Conservation (phyloP, 192 early-diverging fungal genomes). For the Coemansia sp. region DNA sequence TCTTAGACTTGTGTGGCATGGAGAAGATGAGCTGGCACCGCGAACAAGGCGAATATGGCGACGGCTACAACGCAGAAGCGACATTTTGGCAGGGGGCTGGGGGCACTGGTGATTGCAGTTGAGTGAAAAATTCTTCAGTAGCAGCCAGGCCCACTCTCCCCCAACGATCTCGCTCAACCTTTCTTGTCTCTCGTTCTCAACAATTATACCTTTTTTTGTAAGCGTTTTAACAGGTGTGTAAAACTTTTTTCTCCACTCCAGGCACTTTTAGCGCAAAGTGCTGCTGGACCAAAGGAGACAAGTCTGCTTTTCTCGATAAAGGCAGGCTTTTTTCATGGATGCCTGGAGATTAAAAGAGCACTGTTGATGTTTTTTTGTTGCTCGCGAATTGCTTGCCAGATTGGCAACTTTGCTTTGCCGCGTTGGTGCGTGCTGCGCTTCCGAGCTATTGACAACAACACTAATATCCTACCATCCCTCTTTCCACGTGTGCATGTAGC, state of each 20-base stretch:
- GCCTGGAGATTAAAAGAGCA: background rate
- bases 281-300: background rate
- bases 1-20: background rate
- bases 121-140: background rate
- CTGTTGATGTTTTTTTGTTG: background rate
- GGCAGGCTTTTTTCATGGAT: background rate
- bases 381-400: background rate
- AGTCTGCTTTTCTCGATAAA: background rate
- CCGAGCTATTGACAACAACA: background rate
- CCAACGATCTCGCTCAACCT: background rate
- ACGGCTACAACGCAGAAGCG: background rate
- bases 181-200: constrained; percentile 10
- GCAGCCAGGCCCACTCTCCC: background rate
- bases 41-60: background rate
- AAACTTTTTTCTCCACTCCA: background rate
- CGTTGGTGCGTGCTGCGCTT: background rate
- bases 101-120: background rate
- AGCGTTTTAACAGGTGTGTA: constrained; percentile 11
- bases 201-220: constrained; percentile 7
- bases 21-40: background rate
- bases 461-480: background rate
- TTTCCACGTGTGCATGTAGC: background rate
- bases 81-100: background rate
- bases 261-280: background rate
- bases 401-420: background rate